Evolutionary conservation across 371 early-diverging fungal species (phyloP).

Genomic region (Coemansia sp.): DNA sequence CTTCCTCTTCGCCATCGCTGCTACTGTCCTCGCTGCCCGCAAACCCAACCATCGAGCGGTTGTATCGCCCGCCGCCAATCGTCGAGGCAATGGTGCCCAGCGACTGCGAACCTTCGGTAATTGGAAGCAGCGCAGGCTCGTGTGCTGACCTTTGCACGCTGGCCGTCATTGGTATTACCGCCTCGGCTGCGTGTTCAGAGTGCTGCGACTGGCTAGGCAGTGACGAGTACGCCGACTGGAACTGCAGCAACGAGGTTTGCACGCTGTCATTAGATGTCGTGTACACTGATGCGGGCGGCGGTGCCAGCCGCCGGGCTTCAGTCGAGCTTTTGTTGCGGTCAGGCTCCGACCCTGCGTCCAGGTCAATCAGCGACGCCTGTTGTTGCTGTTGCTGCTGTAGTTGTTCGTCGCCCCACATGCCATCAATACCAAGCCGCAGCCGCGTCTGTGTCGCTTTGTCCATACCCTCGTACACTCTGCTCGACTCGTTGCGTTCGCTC

Average conservation of each 20-base stretch:
- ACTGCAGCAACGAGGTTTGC: conserved; percentile 22
- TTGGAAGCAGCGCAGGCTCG: conserved; percentile 29
- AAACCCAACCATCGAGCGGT: conserved; percentile 27
- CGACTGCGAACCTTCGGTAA: conserved; percentile 21
- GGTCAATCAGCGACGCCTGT: neutral
- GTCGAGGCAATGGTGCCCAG: conserved; percentile 17
- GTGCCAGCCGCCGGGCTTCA: neutral
- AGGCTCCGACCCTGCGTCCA: neutral
- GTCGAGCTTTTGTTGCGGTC: neutral
- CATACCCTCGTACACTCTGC: conserved; percentile 14
- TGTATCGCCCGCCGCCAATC: neutral
- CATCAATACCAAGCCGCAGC: conserved; percentile 25
- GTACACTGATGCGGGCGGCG: neutral
- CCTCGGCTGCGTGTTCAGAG: neutral
- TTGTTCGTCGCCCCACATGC: conserved; percentile 26
- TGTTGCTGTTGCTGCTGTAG: neutral
- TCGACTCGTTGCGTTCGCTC: conserved; percentile 35
- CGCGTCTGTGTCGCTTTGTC: conserved; percentile 10
- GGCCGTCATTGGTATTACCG: neutral
- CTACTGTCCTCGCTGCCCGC: neutral
- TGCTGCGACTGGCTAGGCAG: conserved; percentile 9
- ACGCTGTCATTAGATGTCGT: conserved; percentile 19
- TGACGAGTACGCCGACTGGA: conserved; percentile 27
- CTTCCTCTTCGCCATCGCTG: conserved; percentile 5
- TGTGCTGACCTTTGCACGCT: conserved; percentile 5